Evolutionary conservation across 768 basidiomycete species (phyloP).

Genomic region (Collybia sp.): DNA sequence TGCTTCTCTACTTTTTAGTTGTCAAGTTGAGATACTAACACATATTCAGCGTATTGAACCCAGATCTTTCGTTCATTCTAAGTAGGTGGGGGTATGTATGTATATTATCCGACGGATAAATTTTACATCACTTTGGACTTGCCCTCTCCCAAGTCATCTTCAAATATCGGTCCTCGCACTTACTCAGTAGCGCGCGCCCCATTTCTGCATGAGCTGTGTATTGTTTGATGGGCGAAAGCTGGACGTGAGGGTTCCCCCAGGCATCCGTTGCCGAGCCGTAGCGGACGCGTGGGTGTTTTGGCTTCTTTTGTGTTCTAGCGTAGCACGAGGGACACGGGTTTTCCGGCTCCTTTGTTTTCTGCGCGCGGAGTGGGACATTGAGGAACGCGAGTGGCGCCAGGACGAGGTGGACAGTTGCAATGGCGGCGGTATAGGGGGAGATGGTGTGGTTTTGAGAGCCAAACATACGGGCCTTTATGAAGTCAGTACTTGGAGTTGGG

Average conservation of each 20-base stretch:
- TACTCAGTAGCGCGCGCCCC: conserved; percentile 41
- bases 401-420: conserved; percentile 61
- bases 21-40: too few relatives aligned
- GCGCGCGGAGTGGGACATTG: conserved; percentile 18
- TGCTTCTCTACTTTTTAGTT: conserved; percentile 3
- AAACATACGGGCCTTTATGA: conserved; percentile 57
- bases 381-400: conserved; percentile 54
- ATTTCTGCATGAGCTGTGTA: conserved; percentile 48
- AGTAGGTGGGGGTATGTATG: too few relatives aligned
- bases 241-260: conserved; percentile 52
- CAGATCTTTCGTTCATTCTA: too few relatives aligned
- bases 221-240: conserved; percentile 38
- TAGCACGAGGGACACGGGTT: background rate
- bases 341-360: background rate
- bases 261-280: conserved; percentile 54
- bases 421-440: conserved; percentile 55
- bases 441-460: conserved; percentile 71
- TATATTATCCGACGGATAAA: too few relatives aligned
- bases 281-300: conserved; percentile 30
- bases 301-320: conserved; percentile 8
- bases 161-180: conserved; percentile 45
- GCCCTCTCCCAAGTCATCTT: conserved; percentile 16
- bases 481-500: conserved; percentile 1
- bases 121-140: too few relatives aligned
- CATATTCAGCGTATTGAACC: too few relatives aligned